A percentile compares a stretch with the other conserved stretches of the same genome.
Evolutionary conservation across 2,329 filamentous ascomycete genomes (phyloP).

Genomic region (Paraconiothyrium brasiliense): DNA sequence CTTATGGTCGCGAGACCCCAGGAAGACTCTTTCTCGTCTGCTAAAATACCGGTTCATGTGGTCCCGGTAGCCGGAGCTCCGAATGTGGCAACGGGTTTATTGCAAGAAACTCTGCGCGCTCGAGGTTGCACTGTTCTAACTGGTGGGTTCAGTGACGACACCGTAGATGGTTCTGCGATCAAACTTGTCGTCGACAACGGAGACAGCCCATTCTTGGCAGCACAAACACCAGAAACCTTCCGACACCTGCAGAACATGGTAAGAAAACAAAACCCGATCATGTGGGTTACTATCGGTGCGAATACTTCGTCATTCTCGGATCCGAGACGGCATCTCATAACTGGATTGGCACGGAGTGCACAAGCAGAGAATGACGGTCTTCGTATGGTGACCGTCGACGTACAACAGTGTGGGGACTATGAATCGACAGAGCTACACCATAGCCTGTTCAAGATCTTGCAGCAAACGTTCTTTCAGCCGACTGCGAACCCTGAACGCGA

Average conservation of each 20-base stretch:
- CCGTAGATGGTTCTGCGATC: neutral
- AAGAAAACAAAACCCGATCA: neutral
- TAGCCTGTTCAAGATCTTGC: neutral
- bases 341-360: slow-evolving; percentile 7
- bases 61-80: neutral
- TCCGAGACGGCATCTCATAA: slow-evolving; percentile 2
- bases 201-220: neutral
- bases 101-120: neutral
- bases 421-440: neutral
- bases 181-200: slow-evolving; percentile 7
- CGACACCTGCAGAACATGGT: neutral
- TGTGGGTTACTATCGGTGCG: slow-evolving; percentile 5
- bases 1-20: neutral
- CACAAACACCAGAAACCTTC: neutral
- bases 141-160: neutral
- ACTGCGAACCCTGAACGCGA: neutral
- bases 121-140: neutral
- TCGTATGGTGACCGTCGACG: slow-evolving; percentile 1
- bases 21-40: neutral
- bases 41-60: neutral
- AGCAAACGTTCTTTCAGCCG: neutral
- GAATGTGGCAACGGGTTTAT: too few species aligned
- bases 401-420: neutral
- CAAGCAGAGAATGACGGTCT: slow-evolving; percentile 11
- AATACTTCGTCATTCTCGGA: neutral